Evolutionary conservation across 2,329 filamentous ascomycete genomes (phyloP), one percentile per base, ranked within the genome.

Genomic region (Ophiostoma angusticollis): DNA sequence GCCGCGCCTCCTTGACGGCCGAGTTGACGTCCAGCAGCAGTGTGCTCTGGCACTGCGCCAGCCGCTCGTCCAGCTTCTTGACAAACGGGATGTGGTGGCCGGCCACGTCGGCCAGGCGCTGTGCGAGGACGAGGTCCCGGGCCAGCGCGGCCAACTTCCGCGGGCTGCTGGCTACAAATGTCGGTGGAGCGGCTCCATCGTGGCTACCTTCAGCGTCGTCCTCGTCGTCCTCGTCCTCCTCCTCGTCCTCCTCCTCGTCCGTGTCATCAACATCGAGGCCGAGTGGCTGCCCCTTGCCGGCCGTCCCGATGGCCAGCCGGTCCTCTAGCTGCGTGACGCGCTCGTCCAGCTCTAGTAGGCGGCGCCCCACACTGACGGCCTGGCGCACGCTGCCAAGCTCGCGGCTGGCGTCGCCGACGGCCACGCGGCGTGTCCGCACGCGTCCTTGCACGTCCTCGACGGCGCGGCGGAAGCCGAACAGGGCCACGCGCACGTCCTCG

Each of bases 401-500:
- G n/a, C 62, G 57, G 40, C 84, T 65, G 37, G 86, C 58, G 4
- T 54, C 58, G 27, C 65, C 64, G 2, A 86, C 72, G 49, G 89
- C 79, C 16, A 59, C 58, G 18, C 73, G 74, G 45, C 80, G 70
- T 42, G 71, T 67, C 7, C 65, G 63, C 0, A 95, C 82, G 14
- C 68, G 70, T 9, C 62, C 64, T 53, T 76, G 77, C 35, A 96
- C 70, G 35, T 78, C 78, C 47, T 84, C 78, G 1, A 95, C 74
- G 37, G 91, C 85, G 46, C 87, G 72, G 44, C 78, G 70, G 52
- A 98, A 95, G 0, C 85, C 85, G 44, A 96, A 58, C 40, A 98
- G 61, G 0, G 86, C 85, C 0, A 98, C 82, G 31, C 84, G 73
- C 23, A 96, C 80, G 53, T 93, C 85, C 55, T 93, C 87, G 1